Evolutionary conservation across 345 rosid species (phyloP).

Genomic region (Geranium rotundifolium): DNA sequence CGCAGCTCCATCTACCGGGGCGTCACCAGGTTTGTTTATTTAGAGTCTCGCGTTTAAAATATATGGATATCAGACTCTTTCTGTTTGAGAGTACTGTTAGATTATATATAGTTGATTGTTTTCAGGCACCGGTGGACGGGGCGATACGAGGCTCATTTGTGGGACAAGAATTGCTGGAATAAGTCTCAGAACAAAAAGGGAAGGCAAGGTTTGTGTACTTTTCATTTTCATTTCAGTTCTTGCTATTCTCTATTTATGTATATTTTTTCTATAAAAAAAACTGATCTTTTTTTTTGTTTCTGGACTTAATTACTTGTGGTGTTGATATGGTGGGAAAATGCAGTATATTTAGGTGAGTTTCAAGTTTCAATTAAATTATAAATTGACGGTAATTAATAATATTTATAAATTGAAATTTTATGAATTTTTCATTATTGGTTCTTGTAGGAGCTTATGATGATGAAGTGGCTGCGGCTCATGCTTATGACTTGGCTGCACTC

Average conservation of each 20-base stretch:
- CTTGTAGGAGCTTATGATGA: constrained; percentile 90
- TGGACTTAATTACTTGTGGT: neutral
- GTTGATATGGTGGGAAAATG: constrained; percentile 7
- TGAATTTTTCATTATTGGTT: neutral
- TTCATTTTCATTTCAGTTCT: no score
- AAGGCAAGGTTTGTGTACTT: constrained; percentile 31
- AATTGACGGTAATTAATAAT: no score
- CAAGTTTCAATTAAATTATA: neutral
- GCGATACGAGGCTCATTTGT: constrained; percentile 50
- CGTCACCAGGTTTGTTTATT: constrained; percentile 39
- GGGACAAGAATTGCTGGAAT: constrained; percentile 62
- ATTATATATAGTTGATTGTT: no score
- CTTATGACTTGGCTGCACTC: no score
- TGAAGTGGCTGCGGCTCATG: constrained; percentile 88
- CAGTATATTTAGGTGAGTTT: constrained; percentile 50
- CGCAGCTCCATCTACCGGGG: constrained; percentile 59
- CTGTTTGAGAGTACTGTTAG: no score
- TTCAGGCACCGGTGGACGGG: constrained; percentile 60
- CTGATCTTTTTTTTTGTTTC: no score
- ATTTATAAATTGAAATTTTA: neutral
- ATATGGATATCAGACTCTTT: no score
- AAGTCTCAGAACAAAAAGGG: constrained; percentile 55
- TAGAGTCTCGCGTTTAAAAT: no score
- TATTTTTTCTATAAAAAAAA: no score
- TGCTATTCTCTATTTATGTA: no score